A percentile compares a stretch with the other conserved stretches of the same genome.
Conservation (phyloP, 768 basidiomycete genomes). For the Mrakia gelida region DNA sequence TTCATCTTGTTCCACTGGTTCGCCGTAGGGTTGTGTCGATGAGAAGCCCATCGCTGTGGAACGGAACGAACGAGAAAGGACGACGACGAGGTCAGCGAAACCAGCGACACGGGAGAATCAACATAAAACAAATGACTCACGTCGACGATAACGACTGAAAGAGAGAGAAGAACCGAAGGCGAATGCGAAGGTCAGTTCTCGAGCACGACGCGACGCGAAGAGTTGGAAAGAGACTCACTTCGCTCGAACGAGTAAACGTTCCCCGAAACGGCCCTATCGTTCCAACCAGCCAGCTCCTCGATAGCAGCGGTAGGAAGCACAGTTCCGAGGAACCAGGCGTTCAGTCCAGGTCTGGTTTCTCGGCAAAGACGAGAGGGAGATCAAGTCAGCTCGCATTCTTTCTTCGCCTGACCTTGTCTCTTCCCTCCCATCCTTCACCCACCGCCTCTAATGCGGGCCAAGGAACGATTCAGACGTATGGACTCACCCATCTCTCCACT, state of each 20-base stretch:
- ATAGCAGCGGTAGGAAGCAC: conserved; percentile 14
- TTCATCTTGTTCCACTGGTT: conserved; percentile 34
- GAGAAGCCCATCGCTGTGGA: conserved; percentile 32
- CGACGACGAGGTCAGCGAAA: background rate
- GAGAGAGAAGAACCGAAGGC: background rate
- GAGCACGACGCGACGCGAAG: background rate
- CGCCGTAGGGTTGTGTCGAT: conserved; percentile 32
- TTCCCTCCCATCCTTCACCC: background rate
- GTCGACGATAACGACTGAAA: conserved; percentile 21
- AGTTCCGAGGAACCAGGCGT: conserved; percentile 27
- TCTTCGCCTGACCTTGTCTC: background rate
- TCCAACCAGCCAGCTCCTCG: conserved; percentile 17
- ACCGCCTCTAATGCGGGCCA: background rate
- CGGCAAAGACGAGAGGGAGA: background rate
- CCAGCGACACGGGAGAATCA: background rate
- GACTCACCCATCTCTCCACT: conserved; percentile 27
- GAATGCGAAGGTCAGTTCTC: background rate
- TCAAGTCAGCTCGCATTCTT: background rate
- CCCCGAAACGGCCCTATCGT: conserved; percentile 11
- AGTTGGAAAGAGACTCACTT: background rate
- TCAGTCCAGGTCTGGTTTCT: conserved; percentile 7
- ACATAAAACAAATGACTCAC: background rate
- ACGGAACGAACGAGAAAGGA: conserved; percentile 2
- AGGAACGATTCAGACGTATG: no score
- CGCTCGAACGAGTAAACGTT: conserved; percentile 24